These are phyloP conservation scores for Cladosporium colombiae DNA, from an alignment of 2,329 filamentous ascomycete species.

Conservation along the genomic window DNA sequence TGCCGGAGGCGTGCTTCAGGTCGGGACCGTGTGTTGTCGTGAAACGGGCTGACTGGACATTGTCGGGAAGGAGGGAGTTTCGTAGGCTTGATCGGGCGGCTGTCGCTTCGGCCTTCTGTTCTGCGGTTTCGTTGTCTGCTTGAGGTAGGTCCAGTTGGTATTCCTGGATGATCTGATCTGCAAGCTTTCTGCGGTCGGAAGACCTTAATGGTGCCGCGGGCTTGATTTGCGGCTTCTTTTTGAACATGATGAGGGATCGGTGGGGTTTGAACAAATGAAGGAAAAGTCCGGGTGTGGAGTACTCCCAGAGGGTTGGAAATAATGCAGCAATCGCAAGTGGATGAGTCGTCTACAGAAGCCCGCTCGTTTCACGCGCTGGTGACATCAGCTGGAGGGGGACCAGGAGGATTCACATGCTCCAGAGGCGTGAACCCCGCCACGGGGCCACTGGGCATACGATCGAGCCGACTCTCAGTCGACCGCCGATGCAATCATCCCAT, in stretches of 20 bases:
- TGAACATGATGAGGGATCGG: constrained; percentile 35
- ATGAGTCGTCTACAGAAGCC: constrained; percentile 1
- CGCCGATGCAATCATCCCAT: neutral
- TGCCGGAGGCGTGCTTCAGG: constrained; percentile 61
- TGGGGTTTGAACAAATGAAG: neutral
- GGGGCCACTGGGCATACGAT: neutral
- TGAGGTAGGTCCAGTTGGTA: constrained; percentile 50
- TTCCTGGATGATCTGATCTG: constrained; percentile 66
- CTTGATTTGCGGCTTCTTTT: constrained; percentile 57
- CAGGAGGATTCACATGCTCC: neutral
- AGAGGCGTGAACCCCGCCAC: no score
- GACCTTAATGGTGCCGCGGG: constrained; percentile 65
- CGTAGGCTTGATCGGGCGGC: constrained; percentile 54
- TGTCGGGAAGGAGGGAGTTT: constrained; percentile 64
- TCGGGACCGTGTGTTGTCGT: constrained; percentile 65
- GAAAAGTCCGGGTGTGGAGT: neutral
- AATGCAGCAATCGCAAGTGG: neutral
- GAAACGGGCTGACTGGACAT: constrained; percentile 63
- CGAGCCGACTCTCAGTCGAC: neutral
- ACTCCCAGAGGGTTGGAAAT: neutral
- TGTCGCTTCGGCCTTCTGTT: constrained; percentile 47
- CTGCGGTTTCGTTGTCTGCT: constrained; percentile 38
- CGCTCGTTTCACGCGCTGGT: neutral
- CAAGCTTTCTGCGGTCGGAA: constrained; percentile 66
- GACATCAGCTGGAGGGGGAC: neutral